A percentile compares a stretch with the other conserved stretches of the same genome.
Evolutionary conservation across 2,329 filamentous ascomycete species (phyloP).

Genomic region (Apiospora marii): DNA sequence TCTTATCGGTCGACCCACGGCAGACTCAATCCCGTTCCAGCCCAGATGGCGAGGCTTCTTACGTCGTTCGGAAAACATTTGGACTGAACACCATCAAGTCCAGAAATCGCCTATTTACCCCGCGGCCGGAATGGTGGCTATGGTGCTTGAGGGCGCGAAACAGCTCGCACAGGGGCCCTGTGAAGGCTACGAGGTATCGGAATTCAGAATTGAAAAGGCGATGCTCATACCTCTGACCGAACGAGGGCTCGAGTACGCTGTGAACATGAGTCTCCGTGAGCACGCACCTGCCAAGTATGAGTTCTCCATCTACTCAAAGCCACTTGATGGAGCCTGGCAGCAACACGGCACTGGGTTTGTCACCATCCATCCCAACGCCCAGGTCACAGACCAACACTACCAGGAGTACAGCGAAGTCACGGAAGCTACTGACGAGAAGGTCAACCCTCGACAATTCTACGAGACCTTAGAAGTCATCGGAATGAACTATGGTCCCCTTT

Average conservation of each 20-base stretch:
- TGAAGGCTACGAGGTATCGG: constrained; percentile 52
- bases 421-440: constrained; percentile 41
- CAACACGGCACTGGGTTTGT: constrained; percentile 45
- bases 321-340: constrained; percentile 49
- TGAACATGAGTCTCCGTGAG: constrained; percentile 48
- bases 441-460: constrained; percentile 57
- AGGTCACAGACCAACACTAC: constrained; percentile 35
- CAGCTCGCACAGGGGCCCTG: constrained; percentile 44
- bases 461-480: constrained; percentile 58
- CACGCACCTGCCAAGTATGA: constrained; percentile 34
- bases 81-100: constrained; percentile 60
- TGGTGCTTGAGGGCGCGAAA: constrained; percentile 56
- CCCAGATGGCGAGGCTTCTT: constrained; percentile 59
- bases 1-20: constrained; percentile 56
- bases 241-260: constrained; percentile 58
- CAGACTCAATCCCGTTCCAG: constrained; percentile 53
- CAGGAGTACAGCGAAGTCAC: constrained; percentile 27
- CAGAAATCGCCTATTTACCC: constrained; percentile 60
- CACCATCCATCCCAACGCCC: constrained; percentile 27
- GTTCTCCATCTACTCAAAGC: constrained; percentile 58
- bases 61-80: constrained; percentile 57
- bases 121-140: constrained; percentile 57
- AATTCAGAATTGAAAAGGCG: constrained; percentile 57
- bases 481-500: constrained; percentile 59
- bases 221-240: constrained; percentile 57